Conservation (phyloP, 2,329 filamentous ascomycete genomes). For the Diaporthe caulivora region DNA sequence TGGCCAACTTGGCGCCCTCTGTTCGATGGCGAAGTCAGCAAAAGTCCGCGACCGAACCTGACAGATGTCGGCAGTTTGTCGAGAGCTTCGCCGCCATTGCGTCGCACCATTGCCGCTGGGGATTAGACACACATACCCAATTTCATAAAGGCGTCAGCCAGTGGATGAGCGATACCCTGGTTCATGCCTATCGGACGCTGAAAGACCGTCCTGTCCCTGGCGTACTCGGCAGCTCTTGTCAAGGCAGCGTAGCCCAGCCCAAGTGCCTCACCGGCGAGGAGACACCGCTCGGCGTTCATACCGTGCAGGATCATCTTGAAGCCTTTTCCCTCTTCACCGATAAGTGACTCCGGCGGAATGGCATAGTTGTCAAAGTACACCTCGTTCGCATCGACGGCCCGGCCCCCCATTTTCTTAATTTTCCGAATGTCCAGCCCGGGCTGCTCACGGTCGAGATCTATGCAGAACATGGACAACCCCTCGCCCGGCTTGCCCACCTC, state of each 20-base stretch:
- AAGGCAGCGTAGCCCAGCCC: slow-evolving; percentile 82
- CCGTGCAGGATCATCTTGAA: slow-evolving; percentile 85
- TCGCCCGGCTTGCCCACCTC: slow-evolving; percentile 78
- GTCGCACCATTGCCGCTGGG: not conserved
- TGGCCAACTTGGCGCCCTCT: slow-evolving; percentile 74
- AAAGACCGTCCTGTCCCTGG: slow-evolving; percentile 75
- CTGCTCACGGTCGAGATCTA: slow-evolving; percentile 74
- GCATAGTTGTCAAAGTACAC: slow-evolving; percentile 87
- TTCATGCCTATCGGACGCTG: slow-evolving; percentile 75
- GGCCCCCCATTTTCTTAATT: slow-evolving; percentile 89
- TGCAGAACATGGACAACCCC: slow-evolving; percentile 84
- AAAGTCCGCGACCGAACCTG: not conserved
- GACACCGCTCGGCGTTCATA: slow-evolving; percentile 83
- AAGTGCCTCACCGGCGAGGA: slow-evolving; percentile 83
- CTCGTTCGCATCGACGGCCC: slow-evolving; percentile 86
- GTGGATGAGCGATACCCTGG: slow-evolving; percentile 74
- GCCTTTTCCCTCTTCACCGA: slow-evolving; percentile 80
- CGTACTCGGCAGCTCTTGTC: slow-evolving; percentile 73
- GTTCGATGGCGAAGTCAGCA: slow-evolving; percentile 46
- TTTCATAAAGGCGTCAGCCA: slow-evolving; percentile 74
- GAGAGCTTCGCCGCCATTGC: not conserved
- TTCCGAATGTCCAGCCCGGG: slow-evolving; percentile 74
- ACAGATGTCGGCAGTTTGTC: not conserved
- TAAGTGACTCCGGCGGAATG: slow-evolving; percentile 72
- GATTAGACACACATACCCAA: not conserved